Evolutionary conservation across 1,139 yeast genomes (phyloP), one percentile per base, ranked within the genome.

Genomic region (Saccharomyces hybrid): DNA sequence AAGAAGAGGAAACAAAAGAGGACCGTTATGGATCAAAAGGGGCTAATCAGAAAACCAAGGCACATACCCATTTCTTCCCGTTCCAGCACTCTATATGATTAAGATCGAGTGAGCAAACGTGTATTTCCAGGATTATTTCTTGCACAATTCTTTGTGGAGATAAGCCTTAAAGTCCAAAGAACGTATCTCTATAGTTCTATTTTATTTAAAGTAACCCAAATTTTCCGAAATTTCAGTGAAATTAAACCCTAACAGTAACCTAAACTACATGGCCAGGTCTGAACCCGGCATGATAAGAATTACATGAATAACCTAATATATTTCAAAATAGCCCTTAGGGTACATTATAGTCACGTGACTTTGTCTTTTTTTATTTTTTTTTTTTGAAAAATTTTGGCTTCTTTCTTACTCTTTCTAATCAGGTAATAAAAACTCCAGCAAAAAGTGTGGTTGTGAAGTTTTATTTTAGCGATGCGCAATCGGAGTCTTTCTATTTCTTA

Each of bases 31-130:
- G 42, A 38, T 38, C 42, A 16, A 38, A 38, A 19, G 23, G 42
- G 23, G 42, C 42, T 16, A 38, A 38, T 38, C 13, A 38, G 42
- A 38, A 38, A 38, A 38, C 42, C 13, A 14, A 38, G 42, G 42
- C 42, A 38, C 42, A 38, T 38, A 38, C 42, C 42, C 42, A 38
- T 38, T 38, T 38, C 42, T 38, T 38, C 23, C 42, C 42, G 42
- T 38, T 38, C 42, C 42, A 38, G 42, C 42, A 38, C 42, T 38
- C 42, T 38, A 38, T 38, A 11, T 38, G 25, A 38, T 38, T 38
- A 7, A 38, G 42, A 16, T 38, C 42, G 42, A 38, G 42, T 16
- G 42, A 38, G 42, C 42, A 38, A 38, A 38, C 42, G 42, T 38
- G 42, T 38, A 38, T 38, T 38, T 38, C 25, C 42, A 38, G 42